Conservation (phyloP, 176 grass and related monocot species). For the Triticum urartu region DNA sequence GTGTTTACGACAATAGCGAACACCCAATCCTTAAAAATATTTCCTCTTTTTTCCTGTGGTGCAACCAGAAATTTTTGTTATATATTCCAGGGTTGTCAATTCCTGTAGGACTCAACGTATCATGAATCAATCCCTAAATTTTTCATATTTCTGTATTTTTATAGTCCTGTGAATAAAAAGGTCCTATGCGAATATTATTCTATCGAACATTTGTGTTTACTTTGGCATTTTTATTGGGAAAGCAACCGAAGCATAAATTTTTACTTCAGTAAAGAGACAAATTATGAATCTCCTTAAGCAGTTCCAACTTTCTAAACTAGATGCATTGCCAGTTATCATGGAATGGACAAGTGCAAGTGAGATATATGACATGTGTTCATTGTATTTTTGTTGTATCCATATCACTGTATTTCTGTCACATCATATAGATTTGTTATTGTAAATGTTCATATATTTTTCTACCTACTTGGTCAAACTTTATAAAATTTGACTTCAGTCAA, state of each 20-base stretch:
- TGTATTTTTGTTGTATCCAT: background rate
- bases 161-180: background rate
- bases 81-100: background rate
- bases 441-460: too few relatives aligned
- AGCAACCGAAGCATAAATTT: background rate
- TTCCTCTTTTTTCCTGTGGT: background rate
- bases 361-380: background rate
- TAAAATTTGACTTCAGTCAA: too few relatives aligned
- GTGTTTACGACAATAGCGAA: background rate
- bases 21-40: background rate
- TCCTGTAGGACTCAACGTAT: background rate
- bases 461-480: too few relatives aligned
- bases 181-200: background rate
- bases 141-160: background rate
- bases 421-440: too few relatives aligned
- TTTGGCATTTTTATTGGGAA: background rate
- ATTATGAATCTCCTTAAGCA: conserved; percentile 5
- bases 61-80: background rate
- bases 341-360: background rate
- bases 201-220: background rate
- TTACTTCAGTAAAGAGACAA: background rate
- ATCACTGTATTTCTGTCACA: background rate
- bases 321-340: background rate
- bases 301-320: background rate
- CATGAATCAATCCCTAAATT: background rate